Evolutionary conservation across 1,284 basidiomycete genomes (phyloP).

Genomic region (Cryptococcus neoformans): DNA sequence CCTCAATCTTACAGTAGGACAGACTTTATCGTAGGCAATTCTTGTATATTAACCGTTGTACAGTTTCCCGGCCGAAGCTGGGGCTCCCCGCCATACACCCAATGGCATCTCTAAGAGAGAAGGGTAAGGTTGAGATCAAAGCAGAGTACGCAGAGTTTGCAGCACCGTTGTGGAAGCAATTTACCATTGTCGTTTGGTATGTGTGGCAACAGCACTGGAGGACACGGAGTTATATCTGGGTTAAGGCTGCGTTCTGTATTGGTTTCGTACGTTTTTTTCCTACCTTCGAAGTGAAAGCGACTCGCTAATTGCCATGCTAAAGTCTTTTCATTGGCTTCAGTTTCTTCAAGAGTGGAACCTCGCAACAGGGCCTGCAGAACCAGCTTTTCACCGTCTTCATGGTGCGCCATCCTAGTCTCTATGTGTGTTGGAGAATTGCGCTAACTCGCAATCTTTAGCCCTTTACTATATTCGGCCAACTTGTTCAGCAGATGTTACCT

Average conservation of each 20-base stretch:
- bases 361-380: constrained; percentile 72
- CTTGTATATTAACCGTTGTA: constrained; percentile 1
- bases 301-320: too few relatives aligned
- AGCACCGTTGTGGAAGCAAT: constrained; percentile 56
- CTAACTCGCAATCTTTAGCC: constrained; percentile 15
- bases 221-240: constrained; percentile 70
- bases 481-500: constrained; percentile 51
- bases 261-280: constrained; percentile 34
- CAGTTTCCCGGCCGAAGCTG: constrained; percentile 40
- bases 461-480: constrained; percentile 49
- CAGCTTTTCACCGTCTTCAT: constrained; percentile 64
- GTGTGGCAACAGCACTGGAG: constrained; percentile 60
- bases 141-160: constrained; percentile 55
- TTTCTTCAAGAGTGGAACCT: constrained; percentile 64
- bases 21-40: constrained; percentile 45
- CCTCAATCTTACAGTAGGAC: constrained; percentile 54
- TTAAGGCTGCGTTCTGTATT: constrained; percentile 59
- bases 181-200: constrained; percentile 54
- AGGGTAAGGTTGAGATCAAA: constrained; percentile 26
- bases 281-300: too few relatives aligned
- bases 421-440: background rate
- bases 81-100: constrained; percentile 47
- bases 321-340: constrained; percentile 54
- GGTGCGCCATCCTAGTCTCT: constrained; percentile 40
- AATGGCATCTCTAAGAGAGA: constrained; percentile 42